Percentiles rank a stretch among this genome's conserved stretches.
phyloP scores from a whole-genome alignment of 31 red algal genomes.

The Porphyra umbilicalis region DNA sequence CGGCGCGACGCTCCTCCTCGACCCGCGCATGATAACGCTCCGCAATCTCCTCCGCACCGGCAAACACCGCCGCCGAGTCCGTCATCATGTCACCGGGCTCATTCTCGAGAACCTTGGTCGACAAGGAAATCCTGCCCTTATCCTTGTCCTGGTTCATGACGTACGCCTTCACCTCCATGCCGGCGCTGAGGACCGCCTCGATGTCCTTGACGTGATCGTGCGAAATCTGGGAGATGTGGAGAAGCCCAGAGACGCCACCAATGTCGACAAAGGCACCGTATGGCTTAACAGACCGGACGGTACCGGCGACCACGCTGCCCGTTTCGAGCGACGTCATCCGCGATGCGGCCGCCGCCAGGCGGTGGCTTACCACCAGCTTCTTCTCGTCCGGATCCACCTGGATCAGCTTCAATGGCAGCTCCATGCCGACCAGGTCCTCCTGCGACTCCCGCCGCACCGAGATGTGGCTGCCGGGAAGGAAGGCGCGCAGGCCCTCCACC shows the following conservation, averaged over 20 bases:
- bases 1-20: conserved; percentile 85
- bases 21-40: conserved; percentile 74
- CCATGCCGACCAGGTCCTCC: conserved; percentile 80
- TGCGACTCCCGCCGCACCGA: conserved; percentile 30
- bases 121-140: conserved; percentile 89
- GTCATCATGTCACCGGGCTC: conserved; percentile 98
- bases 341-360: conserved; percentile 79
- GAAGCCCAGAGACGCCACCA: conserved; percentile 77
- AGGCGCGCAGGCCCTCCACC: conserved; percentile 85
- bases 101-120: conserved; percentile 91
- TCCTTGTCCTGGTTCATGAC: conserved; percentile 97
- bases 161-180: conserved; percentile 77
- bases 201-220: conserved; percentile 94
- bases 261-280: conserved; percentile 98
- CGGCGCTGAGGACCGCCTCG: conserved; percentile 49
- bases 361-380: conserved; percentile 88
- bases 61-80: conserved; percentile 67
- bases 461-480: conserved; percentile 87
- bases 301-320: conserved; percentile 77
- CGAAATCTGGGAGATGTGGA: conserved; percentile 98
- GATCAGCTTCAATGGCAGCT: conserved; percentile 84
- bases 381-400: conserved; percentile 84
- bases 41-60: conserved; percentile 90
- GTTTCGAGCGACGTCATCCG: conserved; percentile 72
- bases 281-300: conserved; percentile 90